These are phyloP conservation scores for Leccinum longicurvipes DNA, from an alignment of 768 basidiomycete species.

Conservation along the genomic window DNA sequence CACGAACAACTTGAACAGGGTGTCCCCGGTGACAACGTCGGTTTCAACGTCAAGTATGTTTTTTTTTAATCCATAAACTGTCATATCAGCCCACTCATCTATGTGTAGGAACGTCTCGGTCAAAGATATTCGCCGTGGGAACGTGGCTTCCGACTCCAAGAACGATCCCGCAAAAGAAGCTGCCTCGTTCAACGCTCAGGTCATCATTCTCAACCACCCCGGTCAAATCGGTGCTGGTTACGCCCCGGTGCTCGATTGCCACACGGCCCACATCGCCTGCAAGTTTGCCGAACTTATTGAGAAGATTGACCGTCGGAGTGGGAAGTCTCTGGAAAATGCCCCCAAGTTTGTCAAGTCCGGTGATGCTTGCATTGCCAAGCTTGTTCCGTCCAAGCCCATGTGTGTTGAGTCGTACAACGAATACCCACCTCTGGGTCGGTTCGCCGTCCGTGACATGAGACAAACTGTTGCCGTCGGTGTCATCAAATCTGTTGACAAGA, in stretches of 20 bases:
- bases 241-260: slow-evolving; percentile 98
- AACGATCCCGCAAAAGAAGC: slow-evolving; percentile 99
- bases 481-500: slow-evolving; percentile 97
- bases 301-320: slow-evolving; percentile 99
- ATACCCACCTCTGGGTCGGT: slow-evolving; percentile 99
- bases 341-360: slow-evolving; percentile 99
- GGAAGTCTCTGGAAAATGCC: slow-evolving; percentile 80
- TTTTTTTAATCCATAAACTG: slow-evolving; percentile 7
- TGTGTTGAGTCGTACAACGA: slow-evolving; percentile 91
- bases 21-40: slow-evolving; percentile 97
- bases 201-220: slow-evolving; percentile 99
- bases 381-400: slow-evolving; percentile 95
- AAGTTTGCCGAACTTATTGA: slow-evolving; percentile 98
- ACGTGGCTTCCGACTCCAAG: slow-evolving; percentile 99
- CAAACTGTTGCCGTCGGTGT: slow-evolving; percentile 99
- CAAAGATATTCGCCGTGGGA: slow-evolving; percentile 99
- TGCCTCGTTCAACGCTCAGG: slow-evolving; percentile 98
- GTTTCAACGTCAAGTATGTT: slow-evolving; percentile 94
- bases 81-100: not conserved
- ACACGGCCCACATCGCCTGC: slow-evolving; percentile 99
- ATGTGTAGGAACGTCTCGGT: slow-evolving; percentile 91
- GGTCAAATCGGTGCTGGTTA: slow-evolving; percentile 99
- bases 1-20: slow-evolving; percentile 97
- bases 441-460: slow-evolving; percentile 99
- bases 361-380: slow-evolving; percentile 98